These are phyloP conservation scores for Cryptococcus depauperatus DNA, from an alignment of 1,284 basidiomycete species.

Conservation along the genomic window DNA sequence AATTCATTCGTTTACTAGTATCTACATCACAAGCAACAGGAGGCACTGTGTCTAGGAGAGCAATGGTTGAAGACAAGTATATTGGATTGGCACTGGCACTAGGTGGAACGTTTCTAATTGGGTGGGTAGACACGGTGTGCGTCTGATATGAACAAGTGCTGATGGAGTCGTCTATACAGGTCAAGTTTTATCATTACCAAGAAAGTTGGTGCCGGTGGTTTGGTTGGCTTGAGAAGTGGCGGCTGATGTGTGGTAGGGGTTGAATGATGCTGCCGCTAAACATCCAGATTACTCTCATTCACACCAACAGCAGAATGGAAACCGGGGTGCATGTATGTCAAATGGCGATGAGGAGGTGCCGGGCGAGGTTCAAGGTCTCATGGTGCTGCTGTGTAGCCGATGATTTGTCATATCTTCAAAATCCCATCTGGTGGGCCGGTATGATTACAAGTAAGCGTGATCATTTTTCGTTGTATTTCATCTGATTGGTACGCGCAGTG, in stretches of 20 bases:
- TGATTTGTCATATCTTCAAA: conserved; percentile 75
- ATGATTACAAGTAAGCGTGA: conserved; percentile 74
- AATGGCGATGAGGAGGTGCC: too few species aligned
- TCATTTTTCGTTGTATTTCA: background rate
- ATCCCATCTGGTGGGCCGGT: conserved; percentile 97
- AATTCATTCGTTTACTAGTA: too few species aligned
- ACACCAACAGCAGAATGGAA: conserved; percentile 46
- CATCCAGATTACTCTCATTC: conserved; percentile 61
- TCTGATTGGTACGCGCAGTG: conserved; percentile 51
- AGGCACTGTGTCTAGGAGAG: too few species aligned
- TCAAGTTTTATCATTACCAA: conserved; percentile 94
- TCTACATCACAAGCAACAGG: too few species aligned
- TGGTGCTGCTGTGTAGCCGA: conserved; percentile 57
- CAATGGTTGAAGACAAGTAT: conserved; percentile 81
- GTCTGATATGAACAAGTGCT: conserved; percentile 1
- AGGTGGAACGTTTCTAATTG: conserved; percentile 73
- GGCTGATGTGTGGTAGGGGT: conserved; percentile 52
- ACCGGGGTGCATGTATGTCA: conserved; percentile 64
- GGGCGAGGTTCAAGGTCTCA: too few species aligned
- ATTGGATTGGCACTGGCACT: conserved; percentile 81
- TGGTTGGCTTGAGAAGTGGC: background rate
- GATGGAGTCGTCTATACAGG: conserved; percentile 10
- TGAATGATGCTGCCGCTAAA: conserved; percentile 65
- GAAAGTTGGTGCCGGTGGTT: conserved; percentile 55
- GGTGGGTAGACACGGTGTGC: conserved; percentile 38